Conservation (phyloP, 2,329 filamentous ascomycete genomes). For the Beauveria sp. region DNA sequence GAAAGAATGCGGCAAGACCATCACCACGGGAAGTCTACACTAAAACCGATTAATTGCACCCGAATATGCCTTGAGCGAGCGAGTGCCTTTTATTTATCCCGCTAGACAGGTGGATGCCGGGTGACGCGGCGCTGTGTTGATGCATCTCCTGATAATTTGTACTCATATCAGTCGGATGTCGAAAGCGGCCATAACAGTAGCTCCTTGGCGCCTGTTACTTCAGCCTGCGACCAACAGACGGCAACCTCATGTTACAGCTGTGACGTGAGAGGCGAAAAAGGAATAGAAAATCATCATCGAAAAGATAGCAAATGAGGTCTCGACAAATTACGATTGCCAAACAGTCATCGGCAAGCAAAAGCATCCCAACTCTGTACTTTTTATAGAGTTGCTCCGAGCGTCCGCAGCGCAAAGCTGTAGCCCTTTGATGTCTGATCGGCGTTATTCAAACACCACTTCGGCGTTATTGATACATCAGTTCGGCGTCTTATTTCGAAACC, state of each 20-base stretch:
- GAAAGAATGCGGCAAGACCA: too few species aligned
- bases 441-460: too few species aligned
- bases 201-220: neutral
- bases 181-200: neutral
- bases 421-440: neutral
- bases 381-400: neutral
- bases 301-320: neutral
- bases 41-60: too few species aligned
- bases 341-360: neutral
- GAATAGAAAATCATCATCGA: neutral
- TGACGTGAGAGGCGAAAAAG: neutral
- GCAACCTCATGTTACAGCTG: neutral
- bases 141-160: neutral
- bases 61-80: too few species aligned
- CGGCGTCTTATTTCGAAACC: neutral
- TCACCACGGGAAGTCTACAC: too few species aligned
- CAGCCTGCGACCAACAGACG: neutral
- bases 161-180: neutral
- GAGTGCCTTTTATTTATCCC: too few species aligned
- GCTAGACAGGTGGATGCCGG: constrained; percentile 15
- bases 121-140: neutral
- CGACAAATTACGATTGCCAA: neutral
- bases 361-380: neutral
- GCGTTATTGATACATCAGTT: neutral
- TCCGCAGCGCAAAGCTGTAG: neutral